Evolutionary conservation across 106 monocot species (phyloP), one percentile per base, ranked within the genome.

Genomic region (Allium fistulosum): DNA sequence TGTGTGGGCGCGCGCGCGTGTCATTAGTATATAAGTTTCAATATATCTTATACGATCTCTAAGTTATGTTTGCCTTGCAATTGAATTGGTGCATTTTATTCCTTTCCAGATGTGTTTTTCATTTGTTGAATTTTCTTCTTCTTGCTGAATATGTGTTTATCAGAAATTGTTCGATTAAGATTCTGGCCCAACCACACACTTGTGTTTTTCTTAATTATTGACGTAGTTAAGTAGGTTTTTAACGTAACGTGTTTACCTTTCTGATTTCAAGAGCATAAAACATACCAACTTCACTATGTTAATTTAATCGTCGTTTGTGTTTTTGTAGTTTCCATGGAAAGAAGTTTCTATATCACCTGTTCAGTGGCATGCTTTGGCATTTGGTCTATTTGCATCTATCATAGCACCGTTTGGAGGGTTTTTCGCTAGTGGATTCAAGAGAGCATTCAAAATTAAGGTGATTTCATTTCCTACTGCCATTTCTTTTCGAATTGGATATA

Each of bases 331-430:
- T 73, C 92, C 82, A 3, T 92, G 84, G 89, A 99, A 99, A 66
- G 92, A 89, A 63, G 58, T 82, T 51, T 48, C 73, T 49, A 70
- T 90, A 77, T 53, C 87, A 72, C 92, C 97, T 7, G 84, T 99
- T 61, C 92, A 92, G 61, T 92, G 89, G 92, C 97, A 97, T 89
- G 97, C 97, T 58, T 83, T 97, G 66, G 92, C 89, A 46, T 78
- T 97, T 70, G 97, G 97, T 79, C 80, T 92, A 69, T 97, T 97
- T 84, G 97, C 92, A 72, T 97, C 97, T 60, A 97, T 97, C 50
- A 89, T 97, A 65, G 92, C 97, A 61, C 97, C 97, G 53, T 97
- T 97, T 81, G 97, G 97, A 80, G 97, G 97, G 26, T 97, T 97
- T 64, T 97, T 97, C 79, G 97, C 97, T 10, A 97, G 97, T 65